Evolutionary conservation across 2,329 filamentous ascomycete genomes (phyloP).

Genomic region (Venturia carpophila): DNA sequence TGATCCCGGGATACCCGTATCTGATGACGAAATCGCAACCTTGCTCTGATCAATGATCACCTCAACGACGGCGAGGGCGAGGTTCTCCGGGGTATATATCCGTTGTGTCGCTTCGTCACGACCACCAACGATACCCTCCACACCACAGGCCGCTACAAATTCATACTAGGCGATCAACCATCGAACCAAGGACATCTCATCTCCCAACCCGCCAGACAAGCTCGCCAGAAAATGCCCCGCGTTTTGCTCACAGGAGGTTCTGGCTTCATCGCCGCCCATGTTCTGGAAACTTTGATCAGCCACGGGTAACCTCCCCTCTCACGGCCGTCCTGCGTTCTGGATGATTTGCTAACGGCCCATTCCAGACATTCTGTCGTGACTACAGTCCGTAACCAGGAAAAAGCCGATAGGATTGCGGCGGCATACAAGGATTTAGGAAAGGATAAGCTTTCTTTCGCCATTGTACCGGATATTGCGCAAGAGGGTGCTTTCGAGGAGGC

Average conservation of each 20-base stretch:
- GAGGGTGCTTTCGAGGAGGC: constrained; percentile 59
- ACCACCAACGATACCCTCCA: too few species aligned
- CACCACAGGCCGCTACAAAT: too few species aligned
- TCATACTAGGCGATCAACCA: too few species aligned
- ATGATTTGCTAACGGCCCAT: not conserved
- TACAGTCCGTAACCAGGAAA: constrained; percentile 54
- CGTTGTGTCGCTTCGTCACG: not conserved
- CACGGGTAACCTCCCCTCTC: constrained; percentile 33
- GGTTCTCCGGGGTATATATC: not conserved
- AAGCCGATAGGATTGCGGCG: constrained; percentile 52
- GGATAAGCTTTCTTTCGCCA: constrained; percentile 53
- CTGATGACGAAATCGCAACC: not conserved
- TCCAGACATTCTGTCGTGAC: constrained; percentile 53
- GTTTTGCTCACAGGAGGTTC: constrained; percentile 45
- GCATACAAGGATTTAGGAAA: constrained; percentile 45
- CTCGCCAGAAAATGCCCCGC: constrained; percentile 28
- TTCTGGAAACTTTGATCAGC: constrained; percentile 51
- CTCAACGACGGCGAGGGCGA: not conserved
- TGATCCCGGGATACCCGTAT: not conserved
- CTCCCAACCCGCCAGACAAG: too few species aligned
- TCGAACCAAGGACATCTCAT: too few species aligned
- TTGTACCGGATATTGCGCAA: constrained; percentile 66
- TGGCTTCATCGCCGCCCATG: constrained; percentile 59
- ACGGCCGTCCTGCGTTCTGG: constrained; percentile 16
- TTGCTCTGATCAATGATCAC: not conserved